Percentiles rank a stretch among this genome's conserved stretches.
Evolutionary conservation across 164 flowering plant species (phyloP).

Genomic region (Brasenia schreberi): DNA sequence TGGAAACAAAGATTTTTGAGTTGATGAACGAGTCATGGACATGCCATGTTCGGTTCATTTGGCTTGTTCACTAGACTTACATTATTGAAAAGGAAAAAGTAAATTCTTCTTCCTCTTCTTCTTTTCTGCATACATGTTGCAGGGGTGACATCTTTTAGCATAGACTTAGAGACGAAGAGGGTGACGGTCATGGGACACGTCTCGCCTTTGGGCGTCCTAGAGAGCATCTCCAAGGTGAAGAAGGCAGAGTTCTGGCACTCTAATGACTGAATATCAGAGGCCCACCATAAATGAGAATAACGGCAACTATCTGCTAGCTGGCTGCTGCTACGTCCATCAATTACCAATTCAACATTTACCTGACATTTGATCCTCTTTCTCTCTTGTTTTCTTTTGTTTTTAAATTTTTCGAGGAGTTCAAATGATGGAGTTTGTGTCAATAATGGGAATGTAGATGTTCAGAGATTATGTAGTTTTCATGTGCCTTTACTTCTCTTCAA

Average conservation of each 20-base stretch:
- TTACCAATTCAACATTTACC: background rate
- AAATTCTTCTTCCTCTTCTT: background rate
- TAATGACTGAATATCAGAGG: conserved; percentile 2
- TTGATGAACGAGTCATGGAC: too few species aligned
- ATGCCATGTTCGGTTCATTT: too few species aligned
- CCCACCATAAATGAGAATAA: background rate
- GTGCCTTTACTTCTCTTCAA: too few species aligned
- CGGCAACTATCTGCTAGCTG: background rate
- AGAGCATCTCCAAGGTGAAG: conserved; percentile 77
- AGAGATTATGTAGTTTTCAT: too few species aligned
- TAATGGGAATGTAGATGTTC: background rate
- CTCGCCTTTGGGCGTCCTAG: conserved; percentile 56
- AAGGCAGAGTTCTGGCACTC: conserved; percentile 62
- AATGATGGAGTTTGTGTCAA: background rate
- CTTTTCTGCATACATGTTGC: background rate
- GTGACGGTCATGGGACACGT: conserved; percentile 83
- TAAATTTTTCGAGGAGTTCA: background rate
- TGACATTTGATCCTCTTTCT: background rate
- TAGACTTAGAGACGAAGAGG: conserved; percentile 67
- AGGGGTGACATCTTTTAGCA: conserved; percentile 88
- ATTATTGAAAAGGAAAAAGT: background rate
- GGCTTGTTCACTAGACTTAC: too few species aligned
- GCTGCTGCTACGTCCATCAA: background rate
- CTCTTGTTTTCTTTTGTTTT: background rate
- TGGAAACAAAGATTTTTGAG: too few species aligned